Conservation (phyloP, 169 alveolate species). For the Cryptosporidium felis region DNA sequence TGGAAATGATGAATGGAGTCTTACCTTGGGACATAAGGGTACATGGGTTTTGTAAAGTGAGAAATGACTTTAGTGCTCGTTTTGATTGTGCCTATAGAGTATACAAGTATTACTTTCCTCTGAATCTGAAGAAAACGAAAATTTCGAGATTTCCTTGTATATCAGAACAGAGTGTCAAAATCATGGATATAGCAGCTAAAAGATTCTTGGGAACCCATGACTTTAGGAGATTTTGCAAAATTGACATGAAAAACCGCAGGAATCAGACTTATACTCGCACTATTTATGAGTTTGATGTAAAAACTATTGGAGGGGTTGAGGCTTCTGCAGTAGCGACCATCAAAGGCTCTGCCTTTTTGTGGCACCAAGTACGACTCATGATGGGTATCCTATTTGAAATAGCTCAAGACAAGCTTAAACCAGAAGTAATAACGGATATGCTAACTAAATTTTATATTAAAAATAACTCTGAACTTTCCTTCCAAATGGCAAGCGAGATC, state of each 20-base stretch:
- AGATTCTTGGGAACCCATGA: slow-evolving; percentile 85
- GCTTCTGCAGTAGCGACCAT: slow-evolving; percentile 72
- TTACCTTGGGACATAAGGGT: slow-evolving; percentile 88
- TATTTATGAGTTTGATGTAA: slow-evolving; percentile 40
- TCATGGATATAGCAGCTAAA: slow-evolving; percentile 75
- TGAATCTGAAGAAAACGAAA: slow-evolving; percentile 79
- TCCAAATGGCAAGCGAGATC: slow-evolving; percentile 81
- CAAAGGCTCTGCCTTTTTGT: slow-evolving; percentile 84
- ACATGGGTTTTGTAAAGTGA: slow-evolving; percentile 78
- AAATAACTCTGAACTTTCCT: slow-evolving; percentile 74
- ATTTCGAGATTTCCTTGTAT: slow-evolving; percentile 39
- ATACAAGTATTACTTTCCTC: slow-evolving; percentile 85
- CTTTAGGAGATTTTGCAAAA: slow-evolving; percentile 87
- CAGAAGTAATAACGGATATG: slow-evolving; percentile 76
- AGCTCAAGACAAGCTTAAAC: slow-evolving; percentile 79
- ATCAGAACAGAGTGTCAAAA: background rate
- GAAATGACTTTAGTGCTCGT: slow-evolving; percentile 87
- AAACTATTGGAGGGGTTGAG: slow-evolving; percentile 32
- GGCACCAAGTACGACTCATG: slow-evolving; percentile 87
- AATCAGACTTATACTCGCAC: slow-evolving; percentile 47
- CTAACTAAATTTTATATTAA: slow-evolving; percentile 72
- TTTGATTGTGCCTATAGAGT: slow-evolving; percentile 86
- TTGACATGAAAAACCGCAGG: slow-evolving; percentile 79
- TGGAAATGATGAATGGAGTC: slow-evolving; percentile 78
- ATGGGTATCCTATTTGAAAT: slow-evolving; percentile 83